Evolutionary conservation across 768 basidiomycete species (phyloP), one percentile per base, ranked within the genome.

Genomic region (Clitopilus hobsonii): DNA sequence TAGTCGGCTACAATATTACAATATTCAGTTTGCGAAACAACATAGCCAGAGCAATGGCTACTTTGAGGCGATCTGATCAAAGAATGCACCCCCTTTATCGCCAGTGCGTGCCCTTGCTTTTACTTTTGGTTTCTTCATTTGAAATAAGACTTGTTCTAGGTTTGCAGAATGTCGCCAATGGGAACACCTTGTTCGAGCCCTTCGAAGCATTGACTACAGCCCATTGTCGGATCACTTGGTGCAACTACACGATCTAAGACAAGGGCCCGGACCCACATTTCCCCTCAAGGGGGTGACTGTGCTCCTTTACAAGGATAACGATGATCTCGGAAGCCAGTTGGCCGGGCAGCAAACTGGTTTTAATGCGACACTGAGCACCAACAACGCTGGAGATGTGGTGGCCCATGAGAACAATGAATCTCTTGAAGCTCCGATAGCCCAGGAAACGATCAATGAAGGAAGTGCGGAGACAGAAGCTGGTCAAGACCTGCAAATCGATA

Each of bases 1-100:
- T 24, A 68, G 69, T 69, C 32, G 69, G 70, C 22, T 69, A 68
- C 56, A 71, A 71, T 29, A 58, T 67, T 25, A 13, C 23, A 14
- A 56, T 54, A 2, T 26, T 0, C 0, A 8, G 23, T 1, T 50
- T 69, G 5, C 59, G 63, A n/a, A 45, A 11, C 6, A 29, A 47
- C 8, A 66, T 71, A 11, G 48, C 41, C 1, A 41, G n/a, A 23
- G 58, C 56, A 5, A 50, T 72, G 8, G 60, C 41, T 32, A 63
- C 63, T 3, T 48, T 72, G 28, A 59, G 52, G 25, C 55, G 56
- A 16, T 23, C 38, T 27, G 57, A 41, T 30, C 49, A 49, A 22
- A 50, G 22, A 24, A 56, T 64, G 53, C 18, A 52, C 5, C 6
- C 29, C 1, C 51, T 57, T 25, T 63, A 64, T 51, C 32, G 52